Conservation (phyloP, 768 basidiomycete genomes). For the Suillus alpinus region DNA sequence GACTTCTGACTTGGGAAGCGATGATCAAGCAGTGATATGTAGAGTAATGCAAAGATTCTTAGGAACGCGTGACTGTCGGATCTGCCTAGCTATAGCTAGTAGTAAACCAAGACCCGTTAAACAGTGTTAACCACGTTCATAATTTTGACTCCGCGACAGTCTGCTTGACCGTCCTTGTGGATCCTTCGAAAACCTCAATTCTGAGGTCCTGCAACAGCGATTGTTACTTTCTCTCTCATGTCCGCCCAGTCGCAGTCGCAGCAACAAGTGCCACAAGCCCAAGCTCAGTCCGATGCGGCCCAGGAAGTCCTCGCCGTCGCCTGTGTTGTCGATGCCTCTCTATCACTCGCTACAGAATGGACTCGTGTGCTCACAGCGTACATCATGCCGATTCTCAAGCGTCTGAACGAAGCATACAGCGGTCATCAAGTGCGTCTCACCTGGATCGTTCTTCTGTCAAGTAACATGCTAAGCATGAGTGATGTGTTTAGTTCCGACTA, state of each 20-base stretch:
- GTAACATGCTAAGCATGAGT: not conserved
- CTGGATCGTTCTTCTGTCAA: not conserved
- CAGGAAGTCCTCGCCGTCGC: slow-evolving; percentile 45
- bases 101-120: not conserved
- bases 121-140: not conserved
- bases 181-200: not conserved
- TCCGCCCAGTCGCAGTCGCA: not conserved
- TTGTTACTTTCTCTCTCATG: not conserved
- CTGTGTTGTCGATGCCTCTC: slow-evolving; percentile 61
- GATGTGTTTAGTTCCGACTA: slow-evolving; percentile 34
- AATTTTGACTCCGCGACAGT: slow-evolving; percentile 2
- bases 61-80: not conserved
- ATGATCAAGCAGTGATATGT: not conserved
- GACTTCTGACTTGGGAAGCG: not conserved
- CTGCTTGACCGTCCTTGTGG: not conserved
- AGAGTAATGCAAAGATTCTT: not conserved
- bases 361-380: slow-evolving; percentile 43
- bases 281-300: slow-evolving; percentile 12
- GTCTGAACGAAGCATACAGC: slow-evolving; percentile 44
- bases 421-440: slow-evolving; percentile 33
- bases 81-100: not conserved
- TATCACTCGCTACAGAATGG: slow-evolving; percentile 55
- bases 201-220: not conserved
- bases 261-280: not conserved
- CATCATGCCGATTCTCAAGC: slow-evolving; percentile 48